Evolutionary conservation across 108 stramenopile species (phyloP).

Genomic region (Schizochytrium sp.): DNA sequence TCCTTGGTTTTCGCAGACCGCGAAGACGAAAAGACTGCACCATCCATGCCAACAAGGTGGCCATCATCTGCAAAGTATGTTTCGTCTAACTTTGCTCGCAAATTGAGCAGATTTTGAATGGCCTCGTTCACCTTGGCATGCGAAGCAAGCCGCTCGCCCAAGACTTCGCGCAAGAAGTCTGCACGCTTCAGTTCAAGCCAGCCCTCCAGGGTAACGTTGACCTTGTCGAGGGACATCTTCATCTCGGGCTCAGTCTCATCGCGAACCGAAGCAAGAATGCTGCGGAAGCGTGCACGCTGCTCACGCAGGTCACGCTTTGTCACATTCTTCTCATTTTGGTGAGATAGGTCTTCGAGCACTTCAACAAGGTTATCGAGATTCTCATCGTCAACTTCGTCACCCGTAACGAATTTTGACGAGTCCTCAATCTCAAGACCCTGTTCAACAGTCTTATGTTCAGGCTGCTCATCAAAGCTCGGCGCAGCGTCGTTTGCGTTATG

Average conservation of each 20-base stretch:
- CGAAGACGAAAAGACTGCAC: neutral
- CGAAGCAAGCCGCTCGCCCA: conserved; percentile 26
- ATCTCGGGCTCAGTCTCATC: neutral
- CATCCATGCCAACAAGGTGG: conserved; percentile 5
- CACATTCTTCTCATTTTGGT: neutral
- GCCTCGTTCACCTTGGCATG: neutral
- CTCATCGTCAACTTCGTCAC: neutral
- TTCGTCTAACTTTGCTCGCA: neutral
- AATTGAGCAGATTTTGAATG: neutral
- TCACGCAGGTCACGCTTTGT: neutral
- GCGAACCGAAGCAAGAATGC: neutral
- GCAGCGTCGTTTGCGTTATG: neutral
- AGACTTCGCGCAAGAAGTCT: conserved; percentile 6
- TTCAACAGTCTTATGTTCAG: conserved; percentile 13
- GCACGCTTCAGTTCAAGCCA: conserved; percentile 43
- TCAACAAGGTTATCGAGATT: neutral
- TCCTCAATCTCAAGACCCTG: conserved; percentile 33
- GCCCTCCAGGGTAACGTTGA: neutral
- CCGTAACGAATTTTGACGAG: conserved; percentile 10
- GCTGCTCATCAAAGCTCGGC: neutral
- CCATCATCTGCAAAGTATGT: neutral
- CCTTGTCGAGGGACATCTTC: conserved; percentile 11
- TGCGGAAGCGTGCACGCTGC: conserved; percentile 52
- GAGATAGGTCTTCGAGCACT: conserved; percentile 26
- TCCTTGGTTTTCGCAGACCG: neutral